A percentile compares a stretch with the other conserved stretches of the same genome.
Conservation (phyloP, 768 basidiomycete genomes). For the Calocybe cyanea region DNA sequence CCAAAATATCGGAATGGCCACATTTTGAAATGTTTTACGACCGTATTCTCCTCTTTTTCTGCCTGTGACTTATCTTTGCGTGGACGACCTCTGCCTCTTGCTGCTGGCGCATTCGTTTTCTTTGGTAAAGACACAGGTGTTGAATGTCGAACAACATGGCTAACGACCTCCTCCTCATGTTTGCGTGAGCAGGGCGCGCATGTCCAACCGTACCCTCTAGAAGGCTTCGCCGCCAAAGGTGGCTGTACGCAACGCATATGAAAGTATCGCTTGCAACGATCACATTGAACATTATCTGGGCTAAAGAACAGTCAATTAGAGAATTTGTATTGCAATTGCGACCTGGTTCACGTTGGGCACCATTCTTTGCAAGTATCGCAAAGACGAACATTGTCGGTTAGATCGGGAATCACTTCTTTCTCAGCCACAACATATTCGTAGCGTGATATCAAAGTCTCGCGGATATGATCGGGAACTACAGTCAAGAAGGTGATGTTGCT, state of each 20-base stretch:
- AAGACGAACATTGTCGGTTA: slow-evolving; percentile 80
- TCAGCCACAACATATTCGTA: slow-evolving; percentile 97
- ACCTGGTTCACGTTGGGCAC: slow-evolving; percentile 65
- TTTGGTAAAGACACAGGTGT: slow-evolving; percentile 37
- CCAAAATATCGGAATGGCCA: slow-evolving; percentile 98
- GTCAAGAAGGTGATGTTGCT: slow-evolving; percentile 18
- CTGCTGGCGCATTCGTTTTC: slow-evolving; percentile 71
- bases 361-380: slow-evolving; percentile 86
- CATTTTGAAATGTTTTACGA: slow-evolving; percentile 83
- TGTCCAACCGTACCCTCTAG: slow-evolving; percentile 96
- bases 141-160: slow-evolving; percentile 61
- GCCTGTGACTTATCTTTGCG: slow-evolving; percentile 71
- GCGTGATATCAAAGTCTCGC: slow-evolving; percentile 68
- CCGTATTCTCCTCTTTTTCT: slow-evolving; percentile 72
- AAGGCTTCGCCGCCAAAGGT: slow-evolving; percentile 85
- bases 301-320: slow-evolving; percentile 34
- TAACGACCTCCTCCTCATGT: slow-evolving; percentile 84
- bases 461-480: slow-evolving; percentile 77
- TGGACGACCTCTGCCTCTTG: slow-evolving; percentile 70
- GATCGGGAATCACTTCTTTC: slow-evolving; percentile 87
- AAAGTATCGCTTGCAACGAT: slow-evolving; percentile 89
- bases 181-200: slow-evolving; percentile 89
- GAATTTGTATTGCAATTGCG: background rate
- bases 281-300: slow-evolving; percentile 83
- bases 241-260: slow-evolving; percentile 95